Evolutionary conservation across 179 eudicot genomes (phyloP), one percentile per base, ranked within the genome.

Genomic region (Beta lomatogona): DNA sequence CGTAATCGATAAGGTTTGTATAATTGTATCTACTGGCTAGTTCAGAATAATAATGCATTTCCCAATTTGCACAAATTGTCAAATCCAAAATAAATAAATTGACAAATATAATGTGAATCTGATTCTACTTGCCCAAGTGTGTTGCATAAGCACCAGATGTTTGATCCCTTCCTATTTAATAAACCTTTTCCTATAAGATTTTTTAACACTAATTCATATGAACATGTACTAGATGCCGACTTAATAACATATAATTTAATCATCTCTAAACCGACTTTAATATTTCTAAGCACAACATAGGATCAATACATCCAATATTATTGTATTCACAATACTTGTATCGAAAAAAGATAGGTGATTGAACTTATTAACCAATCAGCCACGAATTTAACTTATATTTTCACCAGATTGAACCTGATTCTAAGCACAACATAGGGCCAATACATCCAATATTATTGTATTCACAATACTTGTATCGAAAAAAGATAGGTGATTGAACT

Each of bases 1-100:
- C 53, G 77, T 55, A 19, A 75, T 57, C 16, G 12, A 75, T 36
- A 75, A 73, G 77, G 25, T 73, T 45, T 54, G 28, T 52, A 36
- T 36, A 36, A 2, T 36, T 36, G 41, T 36, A 36, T 36, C 41
- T 36, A 36, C 41, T 36, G 41, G 41, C 45, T 10, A 31, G 13
- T 14, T 28, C 77, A 73, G 13, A 58, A 31, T 50, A 75, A 75
- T 36, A 31, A 31, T 57, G 9, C 77, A 28, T 28, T 71, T 14
- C 21, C 63, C 63, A 52, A 72, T 12, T 71, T 71, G 58, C 36
- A 71, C 57, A 50, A 71, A n/a, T 72, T 50, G 44, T 28, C 48
- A 22, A 53, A 31, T 52, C 3, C 3, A 9, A 16, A 9, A 22
- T 22, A 52, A 46, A 71, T n/a, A 12, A 22, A 9, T 73, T 28